Evolutionary conservation across 2,329 filamentous ascomycete genomes (phyloP).

Genomic region (Aspergillus carbonarius): DNA sequence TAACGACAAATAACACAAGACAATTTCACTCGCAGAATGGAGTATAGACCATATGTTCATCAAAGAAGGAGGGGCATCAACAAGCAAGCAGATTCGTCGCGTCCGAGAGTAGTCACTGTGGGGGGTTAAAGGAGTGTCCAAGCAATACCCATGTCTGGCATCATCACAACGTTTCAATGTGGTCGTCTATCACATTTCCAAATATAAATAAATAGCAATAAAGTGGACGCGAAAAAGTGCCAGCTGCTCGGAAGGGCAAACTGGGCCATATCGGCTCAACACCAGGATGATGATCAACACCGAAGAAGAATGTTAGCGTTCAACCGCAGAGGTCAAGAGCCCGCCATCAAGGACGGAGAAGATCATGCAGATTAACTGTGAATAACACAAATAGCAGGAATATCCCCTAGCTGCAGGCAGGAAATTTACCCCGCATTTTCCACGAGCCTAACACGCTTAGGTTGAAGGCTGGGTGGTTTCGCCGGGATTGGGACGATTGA

Average conservation of each 20-base stretch:
- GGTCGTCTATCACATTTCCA: slow-evolving; percentile 3
- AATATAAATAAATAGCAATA: not conserved
- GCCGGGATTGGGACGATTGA: slow-evolving; percentile 39
- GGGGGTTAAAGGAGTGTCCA: slow-evolving; percentile 8
- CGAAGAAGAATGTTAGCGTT: slow-evolving; percentile 1
- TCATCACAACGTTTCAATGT: slow-evolving; percentile 3
- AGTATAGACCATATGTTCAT: slow-evolving; percentile 20
- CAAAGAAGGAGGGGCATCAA: slow-evolving; percentile 17
- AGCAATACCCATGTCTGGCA: slow-evolving; percentile 8
- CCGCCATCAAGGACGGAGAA: slow-evolving; percentile 8
- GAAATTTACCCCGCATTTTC: not conserved
- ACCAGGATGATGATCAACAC: slow-evolving; percentile 1
- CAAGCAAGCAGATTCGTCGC: not conserved
- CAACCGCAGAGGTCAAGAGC: not conserved
- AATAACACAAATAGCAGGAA: not conserved
- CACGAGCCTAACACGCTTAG: not conserved
- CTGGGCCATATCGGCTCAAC: slow-evolving; percentile 1
- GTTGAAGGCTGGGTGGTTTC: slow-evolving; percentile 21
- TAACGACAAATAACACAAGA: slow-evolving; percentile 12
- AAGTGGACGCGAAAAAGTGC: slow-evolving; percentile 2
- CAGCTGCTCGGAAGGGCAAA: not conserved
- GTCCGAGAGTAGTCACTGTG: not conserved
- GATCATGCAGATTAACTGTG: slow-evolving; percentile 3
- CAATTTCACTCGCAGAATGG: slow-evolving; percentile 17
- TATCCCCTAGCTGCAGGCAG: not conserved